These are phyloP conservation scores for Sarcomyxa edulis DNA, from an alignment of 768 basidiomycete species.

Conservation along the genomic window DNA sequence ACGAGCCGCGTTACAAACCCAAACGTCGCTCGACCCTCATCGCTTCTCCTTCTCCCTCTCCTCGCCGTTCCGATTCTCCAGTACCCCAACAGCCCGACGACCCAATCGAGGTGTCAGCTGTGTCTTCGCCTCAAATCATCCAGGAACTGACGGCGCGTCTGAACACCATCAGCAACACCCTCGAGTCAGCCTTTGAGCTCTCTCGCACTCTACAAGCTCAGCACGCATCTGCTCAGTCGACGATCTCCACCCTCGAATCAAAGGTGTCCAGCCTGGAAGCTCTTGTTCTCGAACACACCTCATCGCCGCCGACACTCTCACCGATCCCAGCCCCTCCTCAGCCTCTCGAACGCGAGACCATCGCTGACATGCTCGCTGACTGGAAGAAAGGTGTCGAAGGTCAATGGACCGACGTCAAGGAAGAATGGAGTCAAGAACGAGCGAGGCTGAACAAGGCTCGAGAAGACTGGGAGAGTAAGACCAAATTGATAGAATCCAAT, in stretches of 20 bases:
- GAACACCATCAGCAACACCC: conserved; percentile 56
- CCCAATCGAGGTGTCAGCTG: no score
- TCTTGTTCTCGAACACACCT: conserved; percentile 39
- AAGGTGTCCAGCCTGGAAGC: conserved; percentile 69
- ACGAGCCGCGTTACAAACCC: no score
- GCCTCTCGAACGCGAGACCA: conserved; percentile 34
- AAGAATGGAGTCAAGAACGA: conserved; percentile 80
- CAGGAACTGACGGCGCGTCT: conserved; percentile 63
- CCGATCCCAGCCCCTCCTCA: conserved; percentile 5
- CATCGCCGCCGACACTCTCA: no score
- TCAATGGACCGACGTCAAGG: conserved; percentile 60
- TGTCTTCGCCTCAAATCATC: no score
- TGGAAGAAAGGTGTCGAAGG: conserved; percentile 54
- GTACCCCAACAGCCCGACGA: no score
- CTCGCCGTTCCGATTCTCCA: no score
- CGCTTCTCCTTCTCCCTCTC: no score
- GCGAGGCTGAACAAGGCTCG: conserved; percentile 67
- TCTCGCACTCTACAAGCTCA: conserved; percentile 72
- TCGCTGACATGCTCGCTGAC: conserved; percentile 26
- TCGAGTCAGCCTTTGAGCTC: conserved; percentile 70
- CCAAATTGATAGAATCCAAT: conserved; percentile 45
- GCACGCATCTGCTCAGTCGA: conserved; percentile 71
- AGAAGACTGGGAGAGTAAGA: conserved; percentile 75
- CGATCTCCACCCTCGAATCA: conserved; percentile 60
- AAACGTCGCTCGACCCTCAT: no score